Evolutionary conservation across 1,284 basidiomycete species (phyloP).

Genomic region (Heimioporus retisporus): DNA sequence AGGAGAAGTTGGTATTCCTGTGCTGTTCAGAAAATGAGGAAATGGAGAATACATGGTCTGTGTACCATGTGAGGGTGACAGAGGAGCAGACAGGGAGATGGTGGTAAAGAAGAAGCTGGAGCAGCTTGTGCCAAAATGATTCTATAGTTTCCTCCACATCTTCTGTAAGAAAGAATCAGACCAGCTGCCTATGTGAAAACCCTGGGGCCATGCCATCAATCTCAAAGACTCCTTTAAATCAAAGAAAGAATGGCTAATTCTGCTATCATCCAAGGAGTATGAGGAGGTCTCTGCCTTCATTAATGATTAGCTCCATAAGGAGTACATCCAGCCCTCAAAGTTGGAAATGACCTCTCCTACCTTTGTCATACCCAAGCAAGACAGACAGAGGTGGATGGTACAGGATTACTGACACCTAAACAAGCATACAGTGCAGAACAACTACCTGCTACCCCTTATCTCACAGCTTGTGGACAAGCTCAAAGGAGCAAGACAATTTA

Average conservation of each 20-base stretch:
- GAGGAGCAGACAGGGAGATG: no score
- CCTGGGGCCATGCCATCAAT: not conserved
- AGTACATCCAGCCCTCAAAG: not conserved
- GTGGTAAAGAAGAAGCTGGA: no score
- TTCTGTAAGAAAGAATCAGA: not conserved
- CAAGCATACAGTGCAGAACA: not conserved
- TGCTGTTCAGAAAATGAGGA: no score
- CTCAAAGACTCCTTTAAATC: not conserved
- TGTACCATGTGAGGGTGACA: no score
- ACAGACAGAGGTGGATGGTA: not conserved
- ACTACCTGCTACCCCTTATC: not conserved
- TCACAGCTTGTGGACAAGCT: not conserved
- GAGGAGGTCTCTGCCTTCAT: not conserved
- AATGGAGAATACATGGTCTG: no score
- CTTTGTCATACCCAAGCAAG: not conserved
- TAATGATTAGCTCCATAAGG: not conserved
- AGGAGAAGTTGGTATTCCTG: no score
- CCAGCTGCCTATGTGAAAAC: not conserved
- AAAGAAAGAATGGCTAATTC: not conserved
- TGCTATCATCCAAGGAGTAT: not conserved
- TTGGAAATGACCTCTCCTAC: not conserved
- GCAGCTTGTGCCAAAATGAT: not conserved
- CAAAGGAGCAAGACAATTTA: not conserved
- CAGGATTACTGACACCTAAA: conserved; percentile 1
- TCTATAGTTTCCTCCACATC: not conserved